Evolutionary conservation across 2,329 filamentous ascomycete species (phyloP).

Genomic region (Lecanicillium sp.): DNA sequence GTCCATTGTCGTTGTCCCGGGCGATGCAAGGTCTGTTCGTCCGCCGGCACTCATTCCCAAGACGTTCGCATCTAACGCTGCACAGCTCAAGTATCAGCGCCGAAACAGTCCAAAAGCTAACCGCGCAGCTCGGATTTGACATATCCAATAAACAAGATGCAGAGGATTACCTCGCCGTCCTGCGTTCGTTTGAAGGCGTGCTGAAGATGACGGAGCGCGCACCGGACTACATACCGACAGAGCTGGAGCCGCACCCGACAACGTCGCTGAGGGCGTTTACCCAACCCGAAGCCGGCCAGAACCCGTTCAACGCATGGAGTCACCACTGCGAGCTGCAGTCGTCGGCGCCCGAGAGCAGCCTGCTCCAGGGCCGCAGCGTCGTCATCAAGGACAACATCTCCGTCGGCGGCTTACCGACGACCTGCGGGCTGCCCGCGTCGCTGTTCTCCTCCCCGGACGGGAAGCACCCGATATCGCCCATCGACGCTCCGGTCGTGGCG

Average conservation of each 20-base stretch:
- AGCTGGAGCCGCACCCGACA: slow-evolving; percentile 12
- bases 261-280: slow-evolving; percentile 13
- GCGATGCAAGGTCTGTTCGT: slow-evolving; percentile 5
- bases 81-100: slow-evolving; percentile 10
- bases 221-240: slow-evolving; percentile 19
- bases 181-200: slow-evolving; percentile 19
- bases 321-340: slow-evolving; percentile 19
- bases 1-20: slow-evolving; percentile 13
- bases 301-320: slow-evolving; percentile 26
- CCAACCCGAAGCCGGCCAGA: slow-evolving; percentile 15
- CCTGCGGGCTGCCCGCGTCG: slow-evolving; percentile 12
- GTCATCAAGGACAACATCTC: slow-evolving; percentile 23
- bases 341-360: not conserved
- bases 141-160: slow-evolving; percentile 15
- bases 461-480: slow-evolving; percentile 13
- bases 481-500: slow-evolving; percentile 15
- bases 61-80: not conserved
- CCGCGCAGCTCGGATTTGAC: slow-evolving; percentile 11
- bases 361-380: slow-evolving; percentile 13
- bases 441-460: slow-evolving; percentile 8
- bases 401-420: slow-evolving; percentile 18
- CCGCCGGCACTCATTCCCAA: not conserved
- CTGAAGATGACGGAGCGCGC: slow-evolving; percentile 16
- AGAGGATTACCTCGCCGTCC: slow-evolving; percentile 18
- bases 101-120: slow-evolving; percentile 13